Base-by-base conservation (phyloP, 345 rosid genomes). In the Erysimum cheiranthoides region DNA sequence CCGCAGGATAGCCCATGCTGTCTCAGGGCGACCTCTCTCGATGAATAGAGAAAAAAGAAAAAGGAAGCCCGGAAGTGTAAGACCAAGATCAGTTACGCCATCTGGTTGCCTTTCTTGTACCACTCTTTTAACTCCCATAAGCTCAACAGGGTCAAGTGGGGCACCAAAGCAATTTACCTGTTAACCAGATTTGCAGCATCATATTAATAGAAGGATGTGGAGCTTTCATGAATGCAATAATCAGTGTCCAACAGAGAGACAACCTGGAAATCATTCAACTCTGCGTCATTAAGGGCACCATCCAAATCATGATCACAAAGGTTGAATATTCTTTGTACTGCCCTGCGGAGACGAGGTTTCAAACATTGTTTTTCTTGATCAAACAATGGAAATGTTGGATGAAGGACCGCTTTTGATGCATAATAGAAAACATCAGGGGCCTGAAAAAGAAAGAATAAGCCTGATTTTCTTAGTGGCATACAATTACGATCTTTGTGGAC, bases 221-320 rank as follows among this genome's bases (percentile, higher is more conserved):
- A 77, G 32, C 36, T 61, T 27, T 21, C 38, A 79, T 40, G 50
- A 52, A 40, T 16, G 45, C 18, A 69, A 68, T 4, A 14, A 38
- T 63, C 69, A 52, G 72, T 49, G 39, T 28, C 51, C 64, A 50
- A 73, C 21, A 73, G 59, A 49, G 73, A 67, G 64, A 4, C 16
- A 67, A 89, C 95, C 97, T 91, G 97, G 71, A 91, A 91, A 14
- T 88, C 90, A 80, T 91, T 91, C 79, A 91, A 81, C 84, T 91
- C 97, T 16, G 77, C 77, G 78, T 91, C 97, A 81, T 77, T 88
- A 78, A 91, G 95, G 72, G 80, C 90, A 66, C 93, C 91, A 68
- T 91, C 97, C 91, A 86, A 77, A 83, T 91, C 93, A 67, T 66
- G 84, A 57, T 91, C 95, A 66, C 90, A 89, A 28, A 88, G 85